Evolutionary conservation across 2,329 filamentous ascomycete genomes (phyloP).

Genomic region (Epichloe uncinata): DNA sequence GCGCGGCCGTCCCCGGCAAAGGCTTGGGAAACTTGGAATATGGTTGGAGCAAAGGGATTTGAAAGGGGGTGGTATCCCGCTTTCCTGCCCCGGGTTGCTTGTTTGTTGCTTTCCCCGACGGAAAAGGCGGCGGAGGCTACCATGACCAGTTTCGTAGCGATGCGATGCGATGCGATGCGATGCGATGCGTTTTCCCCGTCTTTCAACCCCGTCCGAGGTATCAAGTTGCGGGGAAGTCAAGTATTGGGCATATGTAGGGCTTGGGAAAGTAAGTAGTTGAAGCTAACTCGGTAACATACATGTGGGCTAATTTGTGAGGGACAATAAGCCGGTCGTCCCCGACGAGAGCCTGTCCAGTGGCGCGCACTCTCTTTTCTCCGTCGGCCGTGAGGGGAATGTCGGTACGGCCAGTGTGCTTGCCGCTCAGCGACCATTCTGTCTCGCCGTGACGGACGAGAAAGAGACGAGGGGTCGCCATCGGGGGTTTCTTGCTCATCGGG

Average conservation of each 20-base stretch:
- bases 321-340: constrained; percentile 77
- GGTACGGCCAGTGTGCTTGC: constrained; percentile 70
- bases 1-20: neutral
- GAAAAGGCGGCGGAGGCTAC: no score
- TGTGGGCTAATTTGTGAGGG: constrained; percentile 65
- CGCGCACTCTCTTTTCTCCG: constrained; percentile 61
- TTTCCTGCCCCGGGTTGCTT: neutral
- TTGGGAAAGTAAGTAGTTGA: neutral
- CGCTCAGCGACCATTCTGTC: constrained; percentile 87
- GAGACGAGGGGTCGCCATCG: constrained; percentile 48
- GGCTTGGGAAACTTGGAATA: no score
- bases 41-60: neutral
- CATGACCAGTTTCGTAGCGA: neutral
- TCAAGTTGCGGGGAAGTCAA: neutral
- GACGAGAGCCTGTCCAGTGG: constrained; percentile 72
- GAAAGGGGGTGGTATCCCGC: neutral
- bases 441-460: constrained; percentile 85
- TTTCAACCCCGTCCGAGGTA: neutral
- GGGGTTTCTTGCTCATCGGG: neutral
- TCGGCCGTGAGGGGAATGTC: constrained; percentile 75
- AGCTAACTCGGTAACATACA: constrained; percentile 42
- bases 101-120: no score
- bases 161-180: neutral
- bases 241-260: no score
- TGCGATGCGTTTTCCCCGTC: neutral